A percentile compares a stretch with the other conserved stretches of the same genome.
Evolutionary conservation across 1,284 basidiomycete genomes (phyloP).

Genomic region (Tremellales sp.): DNA sequence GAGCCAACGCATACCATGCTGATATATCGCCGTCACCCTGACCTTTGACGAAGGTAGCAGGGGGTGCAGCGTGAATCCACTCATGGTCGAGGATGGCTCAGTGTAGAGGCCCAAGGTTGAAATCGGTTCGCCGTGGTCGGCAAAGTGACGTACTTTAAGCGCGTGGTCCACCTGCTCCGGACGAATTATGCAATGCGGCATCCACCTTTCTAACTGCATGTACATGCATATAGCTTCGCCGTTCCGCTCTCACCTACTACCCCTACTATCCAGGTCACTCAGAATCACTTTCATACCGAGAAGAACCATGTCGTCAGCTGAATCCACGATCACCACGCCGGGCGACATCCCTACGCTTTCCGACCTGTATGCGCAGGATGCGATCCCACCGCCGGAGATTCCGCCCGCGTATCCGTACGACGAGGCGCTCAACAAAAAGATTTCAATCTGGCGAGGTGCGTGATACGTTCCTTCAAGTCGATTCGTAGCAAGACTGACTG

Average conservation of each 20-base stretch:
- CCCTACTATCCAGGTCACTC: too few species aligned
- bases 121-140: too few species aligned
- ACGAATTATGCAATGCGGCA: too few species aligned
- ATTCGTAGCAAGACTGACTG: neutral
- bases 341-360: conserved; percentile 29
- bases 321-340: conserved; percentile 11
- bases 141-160: too few species aligned
- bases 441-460: conserved; percentile 41
- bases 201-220: too few species aligned
- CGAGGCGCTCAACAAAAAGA: conserved; percentile 23
- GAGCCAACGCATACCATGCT: conserved; percentile 28
- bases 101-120: too few species aligned
- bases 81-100: too few species aligned
- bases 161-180: too few species aligned
- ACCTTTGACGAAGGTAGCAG: conserved; percentile 29
- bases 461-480: neutral
- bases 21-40: conserved; percentile 37
- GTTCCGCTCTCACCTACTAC: too few species aligned
- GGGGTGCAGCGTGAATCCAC: conserved; percentile 29
- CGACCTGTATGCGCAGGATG: conserved; percentile 16
- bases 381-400: conserved; percentile 6
- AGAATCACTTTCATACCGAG: too few species aligned
- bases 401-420: conserved; percentile 11
- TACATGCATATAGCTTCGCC: too few species aligned
- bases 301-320: neutral